A percentile compares a stretch with the other conserved stretches of the same genome.
Conservation (phyloP, 129 eudicot species). For the Oenanthe sinensis region DNA sequence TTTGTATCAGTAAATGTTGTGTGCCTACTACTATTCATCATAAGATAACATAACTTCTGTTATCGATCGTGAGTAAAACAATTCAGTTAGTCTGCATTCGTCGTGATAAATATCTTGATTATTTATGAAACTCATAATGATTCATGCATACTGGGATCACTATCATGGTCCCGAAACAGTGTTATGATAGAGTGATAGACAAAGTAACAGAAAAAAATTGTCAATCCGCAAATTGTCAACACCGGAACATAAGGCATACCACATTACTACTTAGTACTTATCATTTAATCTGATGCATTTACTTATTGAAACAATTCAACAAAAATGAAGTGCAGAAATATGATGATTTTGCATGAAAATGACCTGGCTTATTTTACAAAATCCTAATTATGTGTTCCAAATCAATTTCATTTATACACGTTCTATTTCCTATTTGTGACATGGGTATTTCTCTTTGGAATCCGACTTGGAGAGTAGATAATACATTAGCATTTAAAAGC, state of each 20-base stretch:
- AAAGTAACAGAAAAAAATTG: too few species aligned
- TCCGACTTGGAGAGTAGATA: too few species aligned
- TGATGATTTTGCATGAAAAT: neutral
- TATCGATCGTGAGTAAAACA: neutral
- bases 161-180: neutral
- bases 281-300: neutral
- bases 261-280: neutral
- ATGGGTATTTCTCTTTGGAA: too few species aligned
- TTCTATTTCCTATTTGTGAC: too few species aligned
- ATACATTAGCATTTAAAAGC: too few species aligned
- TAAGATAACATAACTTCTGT: neutral
- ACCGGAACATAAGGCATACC: neutral
- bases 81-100: neutral
- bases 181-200: neutral
- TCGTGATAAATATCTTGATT: neutral
- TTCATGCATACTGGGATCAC: neutral
- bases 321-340: neutral
- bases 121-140: too few species aligned
- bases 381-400: neutral
- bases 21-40: neutral
- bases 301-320: neutral
- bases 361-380: neutral
- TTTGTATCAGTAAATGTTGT: neutral
- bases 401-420: too few species aligned
- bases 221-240: too few species aligned